Base-by-base conservation (phyloP, 441 rosid genomes). In the Euphorbia schlechtendalii region DNA sequence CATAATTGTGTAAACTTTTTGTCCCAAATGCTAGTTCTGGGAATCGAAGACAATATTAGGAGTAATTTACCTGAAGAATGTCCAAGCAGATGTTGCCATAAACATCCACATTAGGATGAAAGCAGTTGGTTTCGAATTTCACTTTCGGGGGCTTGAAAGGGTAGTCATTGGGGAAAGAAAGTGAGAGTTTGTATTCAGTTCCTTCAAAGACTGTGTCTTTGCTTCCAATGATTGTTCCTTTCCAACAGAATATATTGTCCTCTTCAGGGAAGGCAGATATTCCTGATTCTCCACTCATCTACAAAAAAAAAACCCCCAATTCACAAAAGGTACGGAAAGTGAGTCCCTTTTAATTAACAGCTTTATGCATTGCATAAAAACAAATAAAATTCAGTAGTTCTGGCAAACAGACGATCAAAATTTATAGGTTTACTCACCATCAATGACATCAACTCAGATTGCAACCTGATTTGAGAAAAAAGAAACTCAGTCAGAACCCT, bases 251-350 rank as follows among this genome's bases (percentile, higher is more conserved):
- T 57, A 94, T 89, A 78, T 94, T 89, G 74, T 91, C 98, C 73
- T 88, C 96, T 71, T 91, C 96, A 0, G 96, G 99, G 60, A 94
- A 94, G n/a, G 99, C 98, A 17, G 96, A 94, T 66, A 94, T 77
- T 57, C 98, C 96, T 6, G 94, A 71, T 70, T 86, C 98, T 38
- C 96, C 96, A 45, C 98, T 80, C 99, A 94, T 94, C 98, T 94
- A 57, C 27, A 45, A 4, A 57, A 46, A 3, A 5, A 46, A n/a
- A n/a, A n/a, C 34, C 43, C 27, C 56, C 56, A 55, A n/a, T n/a
- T n/a, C n/a, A n/a, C n/a, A n/a, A n/a, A n/a, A n/a, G n/a, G n/a
- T n/a, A n/a, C n/a, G n/a, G n/a, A n/a, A n/a, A n/a, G n/a, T n/a
- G n/a, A n/a, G n/a, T n/a, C n/a, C n/a, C n/a, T n/a, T n/a, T n/a